Evolutionary conservation across 257 asterid genomes (phyloP).

Genomic region (Solanum ahanhuiri): DNA sequence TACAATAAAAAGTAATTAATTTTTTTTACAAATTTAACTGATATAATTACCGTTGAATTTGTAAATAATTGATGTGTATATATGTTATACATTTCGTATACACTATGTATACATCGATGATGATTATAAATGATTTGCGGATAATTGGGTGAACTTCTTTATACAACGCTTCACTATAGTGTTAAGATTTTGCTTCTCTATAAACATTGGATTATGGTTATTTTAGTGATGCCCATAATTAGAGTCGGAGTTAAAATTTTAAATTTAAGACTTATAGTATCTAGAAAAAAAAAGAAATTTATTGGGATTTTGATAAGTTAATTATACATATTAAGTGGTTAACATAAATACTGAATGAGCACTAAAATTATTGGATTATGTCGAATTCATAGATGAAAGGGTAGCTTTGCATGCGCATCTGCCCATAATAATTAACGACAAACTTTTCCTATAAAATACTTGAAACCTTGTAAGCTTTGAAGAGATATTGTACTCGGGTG

Average conservation of each 20-base stretch:
- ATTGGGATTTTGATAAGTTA: background rate
- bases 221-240: background rate
- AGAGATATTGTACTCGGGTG: no score
- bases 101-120: background rate
- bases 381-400: no score
- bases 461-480: no score
- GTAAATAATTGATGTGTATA: background rate
- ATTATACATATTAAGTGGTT: background rate
- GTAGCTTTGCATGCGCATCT: no score
- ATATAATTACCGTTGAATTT: background rate
- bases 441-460: no score
- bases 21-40: background rate
- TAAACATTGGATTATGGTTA: background rate
- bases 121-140: background rate
- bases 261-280: background rate
- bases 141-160: background rate
- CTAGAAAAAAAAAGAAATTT: background rate
- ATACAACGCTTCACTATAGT: background rate
- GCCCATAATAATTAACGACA: no score
- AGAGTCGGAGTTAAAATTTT: background rate
- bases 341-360: background rate
- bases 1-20: background rate
- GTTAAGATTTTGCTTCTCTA: background rate
- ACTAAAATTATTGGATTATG: background rate
- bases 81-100: background rate